These are phyloP conservation scores for Macrotyloma uniflorum DNA, from an alignment of 306 rosid species.

Conservation along the genomic window DNA sequence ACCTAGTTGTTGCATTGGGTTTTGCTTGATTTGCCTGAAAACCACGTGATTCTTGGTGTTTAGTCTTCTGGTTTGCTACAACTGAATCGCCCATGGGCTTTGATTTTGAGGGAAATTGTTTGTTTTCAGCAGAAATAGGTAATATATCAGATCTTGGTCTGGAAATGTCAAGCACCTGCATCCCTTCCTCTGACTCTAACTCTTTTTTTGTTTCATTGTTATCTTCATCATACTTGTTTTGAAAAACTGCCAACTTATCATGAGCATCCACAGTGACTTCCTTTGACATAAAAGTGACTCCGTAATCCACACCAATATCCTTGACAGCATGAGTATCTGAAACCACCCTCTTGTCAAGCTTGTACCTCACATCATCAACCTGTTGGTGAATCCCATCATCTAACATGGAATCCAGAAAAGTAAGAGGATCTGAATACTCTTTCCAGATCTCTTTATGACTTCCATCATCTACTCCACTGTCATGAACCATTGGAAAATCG, in stretches of 20 bases:
- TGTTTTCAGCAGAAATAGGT: conserved; percentile 45
- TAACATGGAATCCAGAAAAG: conserved; percentile 69
- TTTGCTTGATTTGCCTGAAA: conserved; percentile 58
- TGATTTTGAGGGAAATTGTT: conserved; percentile 48
- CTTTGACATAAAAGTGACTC: conserved; percentile 51
- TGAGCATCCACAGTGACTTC: conserved; percentile 52
- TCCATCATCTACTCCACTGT: conserved; percentile 45
- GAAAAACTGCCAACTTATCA: conserved; percentile 53
- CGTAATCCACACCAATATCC: conserved; percentile 85
- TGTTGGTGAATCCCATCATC: conserved; percentile 63
- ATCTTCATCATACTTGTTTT: conserved; percentile 43
- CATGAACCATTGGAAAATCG: conserved; percentile 51
- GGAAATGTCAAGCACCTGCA: conserved; percentile 44
- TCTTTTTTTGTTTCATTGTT: conserved; percentile 42
- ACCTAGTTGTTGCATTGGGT: conserved; percentile 63
- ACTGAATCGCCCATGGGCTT: conserved; percentile 51
- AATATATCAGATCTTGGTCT: not conserved
- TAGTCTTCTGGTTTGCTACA: conserved; percentile 56
- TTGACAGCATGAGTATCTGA: conserved; percentile 64
- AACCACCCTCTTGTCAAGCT: conserved; percentile 56
- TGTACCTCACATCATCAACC: conserved; percentile 76
- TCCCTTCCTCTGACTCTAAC: conserved; percentile 52
- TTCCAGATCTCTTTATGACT: conserved; percentile 63
- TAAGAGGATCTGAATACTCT: conserved; percentile 75
- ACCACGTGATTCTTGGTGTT: conserved; percentile 60